These are phyloP conservation scores for Wickerhamiella pararugosa DNA, from an alignment of 1,139 yeast species.

Conservation along the genomic window DNA sequence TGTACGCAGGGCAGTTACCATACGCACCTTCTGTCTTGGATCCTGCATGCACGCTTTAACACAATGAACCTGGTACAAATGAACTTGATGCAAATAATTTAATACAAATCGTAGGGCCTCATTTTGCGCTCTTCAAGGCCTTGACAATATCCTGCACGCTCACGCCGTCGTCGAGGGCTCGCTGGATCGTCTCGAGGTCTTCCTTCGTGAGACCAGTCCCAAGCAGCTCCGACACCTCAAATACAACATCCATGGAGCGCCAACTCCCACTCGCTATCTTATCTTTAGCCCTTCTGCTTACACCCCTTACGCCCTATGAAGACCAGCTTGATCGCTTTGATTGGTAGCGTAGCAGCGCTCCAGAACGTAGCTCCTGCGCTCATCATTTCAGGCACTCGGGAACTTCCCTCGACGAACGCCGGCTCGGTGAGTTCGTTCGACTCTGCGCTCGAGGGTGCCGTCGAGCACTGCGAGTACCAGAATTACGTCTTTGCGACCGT, in stretches of 20 bases:
- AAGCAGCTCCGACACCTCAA: conserved; percentile 21
- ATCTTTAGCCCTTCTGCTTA: too few species aligned
- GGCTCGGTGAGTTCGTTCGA: conserved; percentile 3
- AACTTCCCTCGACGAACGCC: background rate
- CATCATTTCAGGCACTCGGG: conserved; percentile 2
- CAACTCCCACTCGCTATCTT: too few species aligned
- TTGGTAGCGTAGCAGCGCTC: background rate
- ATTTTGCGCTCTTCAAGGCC: background rate
- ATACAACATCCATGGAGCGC: conserved; percentile 13
- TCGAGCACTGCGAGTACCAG: conserved; percentile 23
- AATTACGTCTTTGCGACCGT: conserved; percentile 27
- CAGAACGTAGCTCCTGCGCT: conserved; percentile 5
- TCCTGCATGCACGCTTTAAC: background rate
- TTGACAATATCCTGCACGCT: conserved; percentile 9
- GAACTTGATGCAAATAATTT: background rate
- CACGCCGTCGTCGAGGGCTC: conserved; percentile 13
- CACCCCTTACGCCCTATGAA: too few species aligned
- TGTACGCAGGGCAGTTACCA: background rate
- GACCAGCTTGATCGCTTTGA: too few species aligned
- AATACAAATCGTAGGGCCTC: background rate
- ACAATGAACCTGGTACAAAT: background rate
- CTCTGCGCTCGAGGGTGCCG: conserved; percentile 9
- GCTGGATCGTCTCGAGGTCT: conserved; percentile 14
- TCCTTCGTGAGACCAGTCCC: conserved; percentile 19
- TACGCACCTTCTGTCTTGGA: background rate